Evolutionary conservation across 129 eudicot genomes (phyloP).

Genomic region (Apium graveolens): DNA sequence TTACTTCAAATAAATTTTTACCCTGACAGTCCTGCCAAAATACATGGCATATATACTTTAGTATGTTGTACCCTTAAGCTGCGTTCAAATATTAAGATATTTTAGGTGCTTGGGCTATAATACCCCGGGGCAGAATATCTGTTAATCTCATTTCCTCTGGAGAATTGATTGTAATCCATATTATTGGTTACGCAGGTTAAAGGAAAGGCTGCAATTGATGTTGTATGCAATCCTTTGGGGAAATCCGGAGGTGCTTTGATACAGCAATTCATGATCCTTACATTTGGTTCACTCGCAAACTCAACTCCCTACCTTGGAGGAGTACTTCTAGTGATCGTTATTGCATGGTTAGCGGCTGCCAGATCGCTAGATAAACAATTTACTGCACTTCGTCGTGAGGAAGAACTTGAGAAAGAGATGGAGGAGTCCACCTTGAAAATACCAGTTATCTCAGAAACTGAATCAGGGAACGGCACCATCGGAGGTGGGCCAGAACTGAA

Average conservation of each 20-base stretch:
- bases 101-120: neutral
- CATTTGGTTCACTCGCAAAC: slow-evolving; percentile 94
- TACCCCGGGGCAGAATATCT: neutral
- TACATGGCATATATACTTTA: neutral
- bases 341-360: slow-evolving; percentile 94
- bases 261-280: slow-evolving; percentile 94
- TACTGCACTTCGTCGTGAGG: slow-evolving; percentile 74
- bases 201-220: slow-evolving; percentile 98
- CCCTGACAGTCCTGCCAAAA: no score
- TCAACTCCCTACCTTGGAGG: slow-evolving; percentile 99
- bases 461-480: slow-evolving; percentile 36
- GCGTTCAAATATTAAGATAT: neutral
- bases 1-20: no score
- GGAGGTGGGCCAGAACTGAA: slow-evolving; percentile 26
- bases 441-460: slow-evolving; percentile 51
- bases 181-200: slow-evolving; percentile 48
- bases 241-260: slow-evolving; percentile 96
- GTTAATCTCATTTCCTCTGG: neutral
- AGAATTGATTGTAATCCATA: neutral
- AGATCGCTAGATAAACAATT: slow-evolving; percentile 78
- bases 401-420: slow-evolving; percentile 95
- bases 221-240: slow-evolving; percentile 95
- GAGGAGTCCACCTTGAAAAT: slow-evolving; percentile 71
- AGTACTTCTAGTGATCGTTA: slow-evolving; percentile 62
- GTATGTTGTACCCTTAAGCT: neutral